A percentile compares a stretch with the other conserved stretches of the same genome.
Evolutionary conservation across 768 basidiomycete genomes (phyloP).

Genomic region (Lentinula edodes): DNA sequence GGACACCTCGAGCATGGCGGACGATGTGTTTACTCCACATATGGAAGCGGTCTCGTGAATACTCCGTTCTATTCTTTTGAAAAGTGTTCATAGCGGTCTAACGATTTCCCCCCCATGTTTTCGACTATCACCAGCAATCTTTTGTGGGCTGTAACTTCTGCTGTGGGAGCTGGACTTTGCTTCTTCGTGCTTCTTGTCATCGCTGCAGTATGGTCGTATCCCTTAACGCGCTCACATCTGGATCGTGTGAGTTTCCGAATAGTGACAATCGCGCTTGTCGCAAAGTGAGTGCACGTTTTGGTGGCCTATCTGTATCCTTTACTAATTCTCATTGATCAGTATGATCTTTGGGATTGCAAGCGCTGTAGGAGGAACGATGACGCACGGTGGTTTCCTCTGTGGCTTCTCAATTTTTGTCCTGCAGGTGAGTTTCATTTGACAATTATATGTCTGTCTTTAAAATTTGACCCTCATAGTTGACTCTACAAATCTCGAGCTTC

Average conservation of each 20-base stretch:
- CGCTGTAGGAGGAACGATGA: slow-evolving; percentile 14
- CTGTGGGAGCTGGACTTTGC: slow-evolving; percentile 15
- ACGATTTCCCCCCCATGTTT: background rate
- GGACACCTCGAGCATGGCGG: background rate
- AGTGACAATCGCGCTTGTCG: slow-evolving; percentile 13
- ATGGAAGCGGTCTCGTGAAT: background rate
- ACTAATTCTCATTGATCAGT: background rate
- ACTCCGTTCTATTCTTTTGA: background rate
- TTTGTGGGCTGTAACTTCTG: slow-evolving; percentile 7
- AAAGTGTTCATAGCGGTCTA: background rate
- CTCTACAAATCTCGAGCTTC: slow-evolving; percentile 17
- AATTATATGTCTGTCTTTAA: background rate
- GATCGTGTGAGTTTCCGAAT: slow-evolving; percentile 18
- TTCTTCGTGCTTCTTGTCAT: slow-evolving; percentile 14
- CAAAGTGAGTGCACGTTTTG: slow-evolving; percentile 13
- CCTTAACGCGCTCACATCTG: slow-evolving; percentile 8
- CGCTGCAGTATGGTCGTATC: slow-evolving; percentile 9
- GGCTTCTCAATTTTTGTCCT: slow-evolving; percentile 16
- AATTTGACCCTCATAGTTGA: slow-evolving; percentile 5
- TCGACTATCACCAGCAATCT: slow-evolving; percentile 1
- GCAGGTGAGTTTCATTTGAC: slow-evolving; percentile 7
- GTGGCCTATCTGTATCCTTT: background rate
- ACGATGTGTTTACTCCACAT: background rate
- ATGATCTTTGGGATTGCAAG: slow-evolving; percentile 16
- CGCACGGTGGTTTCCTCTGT: slow-evolving; percentile 10